Evolutionary conservation across 2,329 filamentous ascomycete species (phyloP).

Genomic region (Penicillium sp.): DNA sequence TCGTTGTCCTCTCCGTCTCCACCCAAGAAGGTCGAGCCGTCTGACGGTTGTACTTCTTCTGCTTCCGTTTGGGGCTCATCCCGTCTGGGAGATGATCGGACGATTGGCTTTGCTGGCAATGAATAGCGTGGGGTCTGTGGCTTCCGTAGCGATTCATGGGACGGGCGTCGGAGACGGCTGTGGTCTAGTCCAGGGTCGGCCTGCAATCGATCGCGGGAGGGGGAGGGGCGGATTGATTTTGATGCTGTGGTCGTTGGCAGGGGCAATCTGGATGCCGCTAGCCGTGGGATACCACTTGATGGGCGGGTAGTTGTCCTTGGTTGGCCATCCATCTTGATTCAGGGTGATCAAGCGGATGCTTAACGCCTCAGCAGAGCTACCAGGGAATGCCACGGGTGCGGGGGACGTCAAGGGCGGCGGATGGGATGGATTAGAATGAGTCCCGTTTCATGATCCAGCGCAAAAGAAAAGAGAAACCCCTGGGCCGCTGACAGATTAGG

Average conservation of each 20-base stretch:
- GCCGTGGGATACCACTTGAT: slow-evolving; percentile 51
- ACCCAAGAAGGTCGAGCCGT: slow-evolving; percentile 10
- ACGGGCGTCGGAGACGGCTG: slow-evolving; percentile 42
- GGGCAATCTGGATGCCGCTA: slow-evolving; percentile 53
- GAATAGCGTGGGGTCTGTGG: slow-evolving; percentile 33
- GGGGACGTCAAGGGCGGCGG: slow-evolving; percentile 1
- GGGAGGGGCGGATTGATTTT: slow-evolving; percentile 49
- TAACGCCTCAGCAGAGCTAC: not conserved
- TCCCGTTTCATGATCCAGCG: slow-evolving; percentile 5
- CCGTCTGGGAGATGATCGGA: slow-evolving; percentile 21
- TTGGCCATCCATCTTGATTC: slow-evolving; percentile 37
- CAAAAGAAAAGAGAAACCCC: not conserved
- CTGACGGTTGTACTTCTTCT: slow-evolving; percentile 24
- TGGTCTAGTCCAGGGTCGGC: slow-evolving; percentile 43
- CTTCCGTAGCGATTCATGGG: slow-evolving; percentile 41
- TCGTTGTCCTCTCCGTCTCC: slow-evolving; percentile 15
- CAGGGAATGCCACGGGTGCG: slow-evolving; percentile 4
- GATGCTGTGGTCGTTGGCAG: slow-evolving; percentile 47
- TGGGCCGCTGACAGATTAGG: not conserved
- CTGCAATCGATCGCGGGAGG: slow-evolving; percentile 51
- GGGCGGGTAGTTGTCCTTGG: slow-evolving; percentile 31
- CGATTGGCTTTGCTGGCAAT: slow-evolving; percentile 27
- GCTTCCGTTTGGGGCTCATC: slow-evolving; percentile 23
- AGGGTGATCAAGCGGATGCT: slow-evolving; percentile 2
- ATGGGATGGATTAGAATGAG: slow-evolving; percentile 4